These are phyloP conservation scores for Xylaria arbuscula DNA, from an alignment of 2,329 filamentous ascomycete species.

Conservation along the genomic window DNA sequence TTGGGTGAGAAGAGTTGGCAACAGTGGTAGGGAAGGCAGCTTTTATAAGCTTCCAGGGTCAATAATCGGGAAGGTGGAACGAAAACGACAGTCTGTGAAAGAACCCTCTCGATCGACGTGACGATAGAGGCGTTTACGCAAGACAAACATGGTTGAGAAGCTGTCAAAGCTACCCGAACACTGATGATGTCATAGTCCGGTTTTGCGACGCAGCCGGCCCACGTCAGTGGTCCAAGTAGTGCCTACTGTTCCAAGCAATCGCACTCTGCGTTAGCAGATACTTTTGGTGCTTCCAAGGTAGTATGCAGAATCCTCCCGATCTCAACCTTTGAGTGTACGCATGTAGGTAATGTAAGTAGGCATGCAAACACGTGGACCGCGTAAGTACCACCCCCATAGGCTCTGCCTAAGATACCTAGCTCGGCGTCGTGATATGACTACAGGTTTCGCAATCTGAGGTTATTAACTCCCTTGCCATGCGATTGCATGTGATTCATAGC, in stretches of 20 bases:
- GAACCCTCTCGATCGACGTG: conserved; percentile 26
- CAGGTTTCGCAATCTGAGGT: conserved; percentile 2
- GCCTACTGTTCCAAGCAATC: too few species aligned
- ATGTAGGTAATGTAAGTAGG: neutral
- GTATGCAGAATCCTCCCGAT: neutral
- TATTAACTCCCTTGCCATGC: neutral
- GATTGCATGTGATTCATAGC: conserved; percentile 14
- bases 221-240: neutral
- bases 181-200: conserved; percentile 34
- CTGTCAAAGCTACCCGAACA: conserved; percentile 12
- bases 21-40: neutral
- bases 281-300: neutral
- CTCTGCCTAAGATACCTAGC: neutral
- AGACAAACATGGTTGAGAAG: conserved; percentile 22
- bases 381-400: neutral
- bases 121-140: conserved; percentile 33
- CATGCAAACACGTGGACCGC: neutral
- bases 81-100: conserved; percentile 22
- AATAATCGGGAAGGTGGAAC: neutral
- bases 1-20: neutral
- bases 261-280: neutral
- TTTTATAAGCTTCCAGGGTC: conserved; percentile 28
- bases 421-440: neutral
- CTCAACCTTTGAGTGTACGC: neutral
- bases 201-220: conserved; percentile 21